phyloP scores from a whole-genome alignment of 2,329 filamentous ascomycete genomes.

The Neonectria hederae region DNA sequence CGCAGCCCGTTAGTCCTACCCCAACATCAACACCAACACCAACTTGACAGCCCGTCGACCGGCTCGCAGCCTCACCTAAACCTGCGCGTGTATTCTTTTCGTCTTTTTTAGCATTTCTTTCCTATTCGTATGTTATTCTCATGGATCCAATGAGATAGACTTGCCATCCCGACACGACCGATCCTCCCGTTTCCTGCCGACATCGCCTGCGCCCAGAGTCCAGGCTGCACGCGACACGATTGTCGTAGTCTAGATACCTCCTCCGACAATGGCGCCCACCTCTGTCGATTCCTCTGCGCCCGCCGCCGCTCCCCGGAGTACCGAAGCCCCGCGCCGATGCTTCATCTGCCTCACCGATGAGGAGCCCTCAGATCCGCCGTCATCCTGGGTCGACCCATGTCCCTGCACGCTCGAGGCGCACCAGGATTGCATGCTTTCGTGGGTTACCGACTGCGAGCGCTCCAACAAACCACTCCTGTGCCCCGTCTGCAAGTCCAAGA shows the following conservation, averaged over 20 bases:
- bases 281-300: slow-evolving; percentile 1
- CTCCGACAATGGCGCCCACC: slow-evolving; percentile 2
- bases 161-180: neutral
- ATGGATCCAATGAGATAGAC: slow-evolving; percentile 17
- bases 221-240: slow-evolving; percentile 14
- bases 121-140: neutral
- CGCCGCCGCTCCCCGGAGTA: slow-evolving; percentile 10
- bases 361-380: slow-evolving; percentile 57
- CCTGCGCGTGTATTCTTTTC: neutral
- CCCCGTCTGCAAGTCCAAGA: slow-evolving; percentile 88
- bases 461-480: slow-evolving; percentile 76
- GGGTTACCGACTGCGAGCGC: slow-evolving; percentile 89
- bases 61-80: neutral
- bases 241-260: neutral
- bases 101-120: neutral
- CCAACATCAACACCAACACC: neutral
- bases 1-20: neutral
- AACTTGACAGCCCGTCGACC: neutral
- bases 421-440: slow-evolving; percentile 87
- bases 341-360: slow-evolving; percentile 72
- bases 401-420: slow-evolving; percentile 91
- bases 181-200: slow-evolving; percentile 23
- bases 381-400: slow-evolving; percentile 85
- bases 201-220: neutral
- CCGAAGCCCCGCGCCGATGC: slow-evolving; percentile 57